phyloP scores from a whole-genome alignment of 495 filamentous ascomycete species.

The Aspergillus taichungensis region DNA sequence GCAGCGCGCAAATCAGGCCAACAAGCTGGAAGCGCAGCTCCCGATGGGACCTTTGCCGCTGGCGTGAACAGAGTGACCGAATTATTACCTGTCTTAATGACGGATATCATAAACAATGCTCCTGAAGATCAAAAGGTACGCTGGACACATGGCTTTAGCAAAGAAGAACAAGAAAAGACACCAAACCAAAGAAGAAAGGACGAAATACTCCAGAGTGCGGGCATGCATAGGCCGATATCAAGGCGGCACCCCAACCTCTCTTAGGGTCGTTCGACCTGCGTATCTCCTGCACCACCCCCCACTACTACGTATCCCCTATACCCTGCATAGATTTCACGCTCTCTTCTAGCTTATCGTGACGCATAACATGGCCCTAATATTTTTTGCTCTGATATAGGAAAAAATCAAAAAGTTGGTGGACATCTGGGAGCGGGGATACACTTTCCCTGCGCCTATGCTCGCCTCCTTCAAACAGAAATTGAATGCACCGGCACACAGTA shows the following conservation, averaged over 20 bases:
- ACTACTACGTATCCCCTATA: conserved; percentile 15
- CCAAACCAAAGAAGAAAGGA: conserved; percentile 16
- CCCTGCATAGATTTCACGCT: conserved; percentile 15
- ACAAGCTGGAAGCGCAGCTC: conserved; percentile 61
- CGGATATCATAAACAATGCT: conserved; percentile 81
- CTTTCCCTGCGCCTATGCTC: conserved; percentile 78
- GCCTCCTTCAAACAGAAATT: conserved; percentile 79
- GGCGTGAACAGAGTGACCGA: conserved; percentile 96
- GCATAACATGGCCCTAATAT: conserved; percentile 44
- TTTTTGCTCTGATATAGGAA: conserved; percentile 55
- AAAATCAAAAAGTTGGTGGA: conserved; percentile 94
- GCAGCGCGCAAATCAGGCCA: conserved; percentile 81
- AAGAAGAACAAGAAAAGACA: conserved; percentile 13
- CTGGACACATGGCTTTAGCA: conserved; percentile 32
- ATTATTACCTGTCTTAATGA: conserved; percentile 86
- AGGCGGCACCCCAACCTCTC: background rate
- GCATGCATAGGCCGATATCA: conserved; percentile 23
- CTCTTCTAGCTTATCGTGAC: conserved; percentile 19
- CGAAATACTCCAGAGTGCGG: conserved; percentile 20
- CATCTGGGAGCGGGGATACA: conserved; percentile 94
- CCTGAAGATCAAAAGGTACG: conserved; percentile 99
- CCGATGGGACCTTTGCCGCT: conserved; percentile 87
- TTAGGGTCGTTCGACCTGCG: conserved; percentile 22
- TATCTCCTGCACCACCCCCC: conserved; percentile 12
- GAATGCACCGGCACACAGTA: conserved; percentile 54